Evolutionary conservation across 768 basidiomycete species (phyloP).

Genomic region (Tricholomella constricta): DNA sequence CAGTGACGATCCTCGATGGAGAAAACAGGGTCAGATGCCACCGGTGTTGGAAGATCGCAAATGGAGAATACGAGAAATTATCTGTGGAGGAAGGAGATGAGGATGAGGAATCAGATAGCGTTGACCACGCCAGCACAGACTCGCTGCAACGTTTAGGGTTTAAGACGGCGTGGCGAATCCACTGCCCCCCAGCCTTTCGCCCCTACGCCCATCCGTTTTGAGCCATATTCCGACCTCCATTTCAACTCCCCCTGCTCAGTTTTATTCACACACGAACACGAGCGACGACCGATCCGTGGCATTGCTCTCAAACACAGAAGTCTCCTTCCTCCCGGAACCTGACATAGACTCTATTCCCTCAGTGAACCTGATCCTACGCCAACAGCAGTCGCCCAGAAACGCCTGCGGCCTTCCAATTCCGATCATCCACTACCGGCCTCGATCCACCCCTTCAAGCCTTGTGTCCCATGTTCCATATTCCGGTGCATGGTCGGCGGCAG

Average conservation of each 20-base stretch:
- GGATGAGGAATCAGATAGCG: constrained; percentile 23
- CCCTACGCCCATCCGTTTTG: no score
- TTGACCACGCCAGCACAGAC: constrained; percentile 5
- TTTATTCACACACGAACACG: no score
- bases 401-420: constrained; percentile 52
- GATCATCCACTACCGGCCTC: constrained; percentile 52
- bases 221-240: constrained; percentile 39
- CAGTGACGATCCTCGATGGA: constrained; percentile 90
- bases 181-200: no score
- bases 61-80: constrained; percentile 54
- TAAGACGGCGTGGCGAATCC: constrained; percentile 5
- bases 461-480: no score
- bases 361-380: no score
- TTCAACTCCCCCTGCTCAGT: constrained; percentile 40
- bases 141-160: neutral
- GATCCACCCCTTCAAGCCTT: constrained; percentile 41
- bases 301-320: no score
- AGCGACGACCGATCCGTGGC: no score
- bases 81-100: constrained; percentile 28
- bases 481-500: no score
- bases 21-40: constrained; percentile 95
- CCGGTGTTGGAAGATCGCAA: constrained; percentile 90
- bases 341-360: no score
- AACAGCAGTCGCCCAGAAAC: constrained; percentile 19
- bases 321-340: no score